Evolutionary conservation across 2,329 filamentous ascomycete species (phyloP), one percentile per base, ranked within the genome.

Genomic region (Fusarium falciforme): DNA sequence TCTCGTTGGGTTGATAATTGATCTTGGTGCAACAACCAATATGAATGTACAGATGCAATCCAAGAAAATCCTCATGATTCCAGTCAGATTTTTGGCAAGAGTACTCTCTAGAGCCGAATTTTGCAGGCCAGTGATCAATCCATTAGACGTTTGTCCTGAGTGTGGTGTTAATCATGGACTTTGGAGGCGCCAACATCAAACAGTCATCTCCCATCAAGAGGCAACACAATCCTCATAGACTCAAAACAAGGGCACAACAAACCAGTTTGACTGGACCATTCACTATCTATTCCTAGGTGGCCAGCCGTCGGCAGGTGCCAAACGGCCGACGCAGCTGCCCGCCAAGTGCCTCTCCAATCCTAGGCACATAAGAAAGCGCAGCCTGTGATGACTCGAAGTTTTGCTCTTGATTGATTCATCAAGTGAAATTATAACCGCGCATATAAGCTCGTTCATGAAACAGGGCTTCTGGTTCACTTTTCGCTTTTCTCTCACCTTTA

Each of bases 291-390:
- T 22, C 9, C n/a, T 6, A 35, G 7, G 63, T 27, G 59, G 35
- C 44, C 61, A 70, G 36, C 61, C 44, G 42, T 22, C 54, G 59
- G 69, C 72, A 72, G 72, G 55, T 73, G 54, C 65, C 44, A 35
- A 49, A 40, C 72, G 55, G 72, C 62, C 36, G 58, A 64, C 33
- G 57, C 65, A 59, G 47, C 68, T 72, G 68, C 72, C 65, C 65
- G 59, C 33, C 38, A n/a, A 16, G 16, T 52, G 38, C 33, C 7
- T 36, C 17, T 35, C 40, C 11, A 52, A 40, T 60, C 4, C 20
- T 10, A 5, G 44, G 33, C n/a, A 57, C 17, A 36, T 11, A 54
- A 44, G 49, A 42, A 64, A 33, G 52, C n/a, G 35, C 47, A 64
- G 1, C 20, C 31, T 42, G 22, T n/a, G 31, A 63, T 63, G 20